Conservation (phyloP, 1,139 yeast species). For the Pichia sp. region DNA sequence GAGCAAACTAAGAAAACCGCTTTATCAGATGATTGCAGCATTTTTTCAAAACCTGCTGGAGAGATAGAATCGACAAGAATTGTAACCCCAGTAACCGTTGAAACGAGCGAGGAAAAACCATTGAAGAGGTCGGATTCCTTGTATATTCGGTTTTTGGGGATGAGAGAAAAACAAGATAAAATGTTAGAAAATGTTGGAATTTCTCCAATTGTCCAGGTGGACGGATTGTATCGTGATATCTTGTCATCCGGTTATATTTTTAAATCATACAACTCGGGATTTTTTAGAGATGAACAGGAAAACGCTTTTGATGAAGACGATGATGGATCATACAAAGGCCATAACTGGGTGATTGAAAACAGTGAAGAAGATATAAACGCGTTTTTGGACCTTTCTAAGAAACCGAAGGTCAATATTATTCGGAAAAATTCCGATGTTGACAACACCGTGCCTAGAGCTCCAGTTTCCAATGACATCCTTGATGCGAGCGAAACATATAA, state of each 20-base stretch:
- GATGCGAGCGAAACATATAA: background rate
- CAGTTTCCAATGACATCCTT: background rate
- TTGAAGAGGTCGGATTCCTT: constrained; percentile 11
- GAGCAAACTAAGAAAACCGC: background rate
- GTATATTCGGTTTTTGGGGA: constrained; percentile 11
- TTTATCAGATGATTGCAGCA: background rate
- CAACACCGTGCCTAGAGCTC: background rate
- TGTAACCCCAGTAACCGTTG: background rate
- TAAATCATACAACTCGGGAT: background rate
- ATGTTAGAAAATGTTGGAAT: constrained; percentile 11
- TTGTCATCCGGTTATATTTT: background rate
- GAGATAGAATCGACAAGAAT: background rate
- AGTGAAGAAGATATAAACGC: background rate
- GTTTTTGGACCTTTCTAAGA: background rate
- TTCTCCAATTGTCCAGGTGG: constrained; percentile 7
- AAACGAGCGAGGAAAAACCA: background rate
- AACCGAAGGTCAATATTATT: background rate
- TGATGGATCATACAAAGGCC: background rate
- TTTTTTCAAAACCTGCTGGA: background rate
- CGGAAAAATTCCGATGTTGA: background rate
- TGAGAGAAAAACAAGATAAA: constrained; percentile 14
- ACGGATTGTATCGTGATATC: background rate
- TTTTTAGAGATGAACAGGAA: background rate
- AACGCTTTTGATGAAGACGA: background rate
- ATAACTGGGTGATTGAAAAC: constrained; percentile 6